Percentiles rank a stretch among this genome's conserved stretches.
Conservation (phyloP, 148 eudicot genomes). For the Amaranthus cruentus region DNA sequence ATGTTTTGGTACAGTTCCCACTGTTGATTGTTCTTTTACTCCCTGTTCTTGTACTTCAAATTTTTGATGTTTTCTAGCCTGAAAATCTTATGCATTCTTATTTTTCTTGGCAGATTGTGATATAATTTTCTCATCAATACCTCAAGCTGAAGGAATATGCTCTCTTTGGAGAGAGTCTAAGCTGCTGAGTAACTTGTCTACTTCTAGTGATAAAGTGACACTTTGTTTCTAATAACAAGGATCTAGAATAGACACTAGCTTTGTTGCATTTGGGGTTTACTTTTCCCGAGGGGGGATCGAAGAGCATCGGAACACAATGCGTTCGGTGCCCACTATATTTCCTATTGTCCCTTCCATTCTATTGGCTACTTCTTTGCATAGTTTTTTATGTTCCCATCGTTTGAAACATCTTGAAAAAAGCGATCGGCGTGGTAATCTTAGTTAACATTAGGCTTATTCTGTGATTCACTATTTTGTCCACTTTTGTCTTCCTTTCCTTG, state of each 20-base stretch:
- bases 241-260: conserved; percentile 5
- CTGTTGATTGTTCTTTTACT: background rate
- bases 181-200: background rate
- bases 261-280: conserved; percentile 20
- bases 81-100: conserved; percentile 4
- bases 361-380: conserved; percentile 38
- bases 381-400: conserved; percentile 59
- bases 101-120: conserved; percentile 8
- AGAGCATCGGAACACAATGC: conserved; percentile 86
- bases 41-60: background rate
- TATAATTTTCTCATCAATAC: background rate
- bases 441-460: conserved; percentile 42
- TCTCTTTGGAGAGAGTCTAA: conserved; percentile 10
- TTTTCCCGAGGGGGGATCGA: conserved; percentile 19
- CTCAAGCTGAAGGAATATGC: conserved; percentile 18
- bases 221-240: conserved; percentile 3
- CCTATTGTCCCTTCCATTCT: conserved; percentile 39
- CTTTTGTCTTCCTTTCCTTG: conserved; percentile 15
- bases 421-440: conserved; percentile 94
- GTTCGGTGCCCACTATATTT: conserved; percentile 60
- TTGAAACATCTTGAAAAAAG: conserved; percentile 67
- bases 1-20: background rate
- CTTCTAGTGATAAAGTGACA: background rate
- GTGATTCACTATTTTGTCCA: background rate
- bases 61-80: background rate